These are phyloP conservation scores for Yamadazyma aaseri DNA, from an alignment of 1,139 yeast genomes.

Conservation along the genomic window DNA sequence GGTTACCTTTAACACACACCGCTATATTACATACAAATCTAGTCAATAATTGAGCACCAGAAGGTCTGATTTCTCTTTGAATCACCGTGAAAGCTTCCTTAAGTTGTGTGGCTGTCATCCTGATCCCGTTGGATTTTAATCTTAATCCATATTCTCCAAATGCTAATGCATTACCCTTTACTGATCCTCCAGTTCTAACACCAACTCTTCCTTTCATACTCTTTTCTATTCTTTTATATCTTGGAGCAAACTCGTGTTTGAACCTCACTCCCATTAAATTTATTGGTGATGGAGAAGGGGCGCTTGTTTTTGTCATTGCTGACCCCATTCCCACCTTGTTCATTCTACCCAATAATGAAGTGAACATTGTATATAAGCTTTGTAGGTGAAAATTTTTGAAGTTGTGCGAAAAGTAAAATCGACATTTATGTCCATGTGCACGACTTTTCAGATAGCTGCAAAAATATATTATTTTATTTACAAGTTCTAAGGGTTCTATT, in stretches of 20 bases:
- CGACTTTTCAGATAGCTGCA: too few relatives aligned
- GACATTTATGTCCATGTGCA: too few relatives aligned
- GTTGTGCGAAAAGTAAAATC: conserved; percentile 4
- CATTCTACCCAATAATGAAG: not conserved
- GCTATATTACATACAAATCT: conserved; percentile 84
- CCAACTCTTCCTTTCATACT: conserved; percentile 94
- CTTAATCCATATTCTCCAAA: conserved; percentile 88
- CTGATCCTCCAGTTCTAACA: conserved; percentile 92
- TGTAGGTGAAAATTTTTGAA: conserved; percentile 3
- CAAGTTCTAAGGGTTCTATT: conserved; percentile 1
- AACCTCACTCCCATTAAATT: conserved; percentile 36
- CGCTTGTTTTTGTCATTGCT: not conserved
- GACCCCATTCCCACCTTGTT: not conserved
- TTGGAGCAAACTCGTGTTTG: conserved; percentile 86
- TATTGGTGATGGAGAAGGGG: not conserved
- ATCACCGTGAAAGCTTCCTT: conserved; percentile 89
- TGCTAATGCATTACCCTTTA: conserved; percentile 77
- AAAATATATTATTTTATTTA: too few relatives aligned
- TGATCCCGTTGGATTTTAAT: conserved; percentile 78
- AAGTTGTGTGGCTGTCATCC: conserved; percentile 86
- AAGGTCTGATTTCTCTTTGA: conserved; percentile 76
- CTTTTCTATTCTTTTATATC: conserved; percentile 70
- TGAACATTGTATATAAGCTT: not conserved
- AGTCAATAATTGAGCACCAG: conserved; percentile 69
- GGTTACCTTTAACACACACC: conserved; percentile 95